phyloP scores from a whole-genome alignment of 1,139 yeast genomes.

The Candida sp. region DNA sequence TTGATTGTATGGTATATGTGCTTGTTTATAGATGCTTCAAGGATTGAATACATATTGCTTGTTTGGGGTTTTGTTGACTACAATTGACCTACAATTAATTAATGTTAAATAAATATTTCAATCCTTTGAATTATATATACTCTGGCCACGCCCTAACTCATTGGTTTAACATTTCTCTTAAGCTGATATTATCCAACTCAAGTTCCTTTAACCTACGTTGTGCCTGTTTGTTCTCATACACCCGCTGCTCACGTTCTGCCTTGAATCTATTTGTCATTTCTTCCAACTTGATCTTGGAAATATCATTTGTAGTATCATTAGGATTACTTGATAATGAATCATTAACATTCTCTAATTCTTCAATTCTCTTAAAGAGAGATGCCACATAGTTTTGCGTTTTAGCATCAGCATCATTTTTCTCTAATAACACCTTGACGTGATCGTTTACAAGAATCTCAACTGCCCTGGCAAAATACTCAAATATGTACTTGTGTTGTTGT shows the following conservation, averaged over 20 bases:
- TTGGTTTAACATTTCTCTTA: constrained; percentile 20
- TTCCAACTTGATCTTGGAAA: constrained; percentile 50
- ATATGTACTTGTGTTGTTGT: constrained; percentile 51
- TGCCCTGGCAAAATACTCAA: constrained; percentile 58
- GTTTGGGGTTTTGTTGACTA: too few species aligned
- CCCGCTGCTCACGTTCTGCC: constrained; percentile 67
- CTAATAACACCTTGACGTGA: constrained; percentile 44
- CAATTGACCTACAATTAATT: too few species aligned
- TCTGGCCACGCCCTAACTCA: neutral
- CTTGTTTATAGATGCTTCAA: too few species aligned
- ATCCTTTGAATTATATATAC: neutral
- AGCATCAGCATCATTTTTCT: constrained; percentile 23
- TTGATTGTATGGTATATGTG: too few species aligned
- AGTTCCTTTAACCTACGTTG: constrained; percentile 48
- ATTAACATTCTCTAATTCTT: constrained; percentile 15
- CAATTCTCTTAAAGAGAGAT: constrained; percentile 28
- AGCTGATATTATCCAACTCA: constrained; percentile 50
- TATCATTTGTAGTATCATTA: constrained; percentile 4
- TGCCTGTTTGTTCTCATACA: constrained; percentile 56
- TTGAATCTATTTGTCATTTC: constrained; percentile 66
- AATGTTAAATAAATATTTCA: too few species aligned
- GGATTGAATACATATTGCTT: too few species aligned
- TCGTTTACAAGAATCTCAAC: constrained; percentile 56
- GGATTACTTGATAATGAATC: constrained; percentile 5
- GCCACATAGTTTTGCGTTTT: constrained; percentile 20